Evolutionary conservation across 768 basidiomycete genomes (phyloP), one percentile per base, ranked within the genome.

Genomic region (Paxillus involutus): DNA sequence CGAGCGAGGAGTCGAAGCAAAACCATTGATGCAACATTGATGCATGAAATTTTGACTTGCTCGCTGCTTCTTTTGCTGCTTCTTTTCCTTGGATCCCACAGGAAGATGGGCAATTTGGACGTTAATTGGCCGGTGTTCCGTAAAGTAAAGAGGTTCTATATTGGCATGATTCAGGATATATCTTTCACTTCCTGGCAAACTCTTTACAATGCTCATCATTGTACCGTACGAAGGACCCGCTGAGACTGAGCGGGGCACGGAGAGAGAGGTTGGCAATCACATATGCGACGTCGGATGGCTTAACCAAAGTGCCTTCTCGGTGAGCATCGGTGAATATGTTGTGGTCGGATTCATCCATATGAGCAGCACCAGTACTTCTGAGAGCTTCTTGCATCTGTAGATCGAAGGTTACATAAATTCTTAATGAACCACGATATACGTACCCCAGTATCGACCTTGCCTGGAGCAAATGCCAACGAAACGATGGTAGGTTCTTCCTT

Each of bases 381-480:
- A 92, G 56, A 1, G 57, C 59, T 29, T 65, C 61, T 77, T 91
- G 91, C 91, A 93, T 93, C 89, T 92, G 60, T 32, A 49, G 41
- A 43, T 42, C 44, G 44, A 57, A 51, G 35, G 19, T 41, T 32
- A 32, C 49, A 24, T 43, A 29, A 36, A 35, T 36, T 51, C 36
- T 17, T 13, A 45, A 51, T 26, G 21, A 17, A 39, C 11, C 35
- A 16, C 41, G 36, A 44, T 36, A 47, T 16, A 78, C 81, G 59
- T 67, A 91, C 93, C 26, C 71, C 73, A 8, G 93, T 95, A 56
- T 95, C 85, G 26, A 97, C 92, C 71, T 86, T 86, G 13, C 95
- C 95, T 0, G 95, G 95, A 4, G 94, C 82, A 3, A 97, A 61
- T 14, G 94, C 88, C 32, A 95, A 79, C 3, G 85, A 83, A 8